Evolutionary conservation across 257 asterid species (phyloP).

Genomic region (Nyctanthes arbortristis): DNA sequence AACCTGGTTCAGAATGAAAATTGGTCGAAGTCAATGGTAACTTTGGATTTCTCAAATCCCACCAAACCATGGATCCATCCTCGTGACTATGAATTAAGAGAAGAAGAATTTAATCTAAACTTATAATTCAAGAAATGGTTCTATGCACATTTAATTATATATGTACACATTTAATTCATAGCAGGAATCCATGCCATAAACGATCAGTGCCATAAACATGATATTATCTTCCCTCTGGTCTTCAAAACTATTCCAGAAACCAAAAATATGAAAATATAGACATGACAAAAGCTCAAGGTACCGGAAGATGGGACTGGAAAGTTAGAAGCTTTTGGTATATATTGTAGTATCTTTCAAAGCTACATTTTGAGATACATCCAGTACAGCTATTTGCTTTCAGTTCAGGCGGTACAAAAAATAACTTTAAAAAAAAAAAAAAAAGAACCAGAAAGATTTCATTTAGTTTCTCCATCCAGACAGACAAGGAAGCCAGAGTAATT

Average conservation of each 20-base stretch:
- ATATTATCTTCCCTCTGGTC: neutral
- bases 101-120: neutral
- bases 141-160: neutral
- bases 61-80: constrained; percentile 90
- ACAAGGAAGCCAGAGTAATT: neutral
- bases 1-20: constrained; percentile 80
- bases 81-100: constrained; percentile 46
- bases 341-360: neutral
- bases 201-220: neutral
- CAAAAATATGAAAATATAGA: neutral
- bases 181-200: neutral
- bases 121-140: neutral
- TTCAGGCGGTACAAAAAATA: too few species aligned
- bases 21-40: constrained; percentile 69
- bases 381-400: neutral
- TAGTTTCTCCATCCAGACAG: neutral
- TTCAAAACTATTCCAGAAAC: neutral
- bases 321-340: neutral
- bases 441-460: neutral
- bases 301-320: neutral
- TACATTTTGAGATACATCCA: neutral
- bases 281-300: neutral
- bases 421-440: too few species aligned
- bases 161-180: neutral
- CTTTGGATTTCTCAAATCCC: constrained; percentile 82